These are phyloP conservation scores for Trametopsis cervina DNA, from an alignment of 768 basidiomycete genomes.

Conservation along the genomic window DNA sequence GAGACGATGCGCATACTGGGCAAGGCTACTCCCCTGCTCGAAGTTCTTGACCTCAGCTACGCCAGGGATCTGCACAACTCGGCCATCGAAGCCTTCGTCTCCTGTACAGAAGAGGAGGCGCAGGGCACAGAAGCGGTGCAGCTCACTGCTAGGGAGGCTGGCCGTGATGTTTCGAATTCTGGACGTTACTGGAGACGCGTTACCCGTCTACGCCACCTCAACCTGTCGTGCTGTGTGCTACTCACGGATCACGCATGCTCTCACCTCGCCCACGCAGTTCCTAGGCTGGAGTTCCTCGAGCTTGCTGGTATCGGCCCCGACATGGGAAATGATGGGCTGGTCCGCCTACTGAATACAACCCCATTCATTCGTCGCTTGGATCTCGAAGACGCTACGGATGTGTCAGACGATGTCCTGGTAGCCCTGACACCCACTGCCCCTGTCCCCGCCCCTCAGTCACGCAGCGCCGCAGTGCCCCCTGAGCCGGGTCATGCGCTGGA, in stretches of 20 bases:
- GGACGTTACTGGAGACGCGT: slow-evolving; percentile 49
- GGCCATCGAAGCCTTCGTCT: slow-evolving; percentile 65
- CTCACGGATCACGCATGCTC: slow-evolving; percentile 73
- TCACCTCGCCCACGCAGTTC: slow-evolving; percentile 63
- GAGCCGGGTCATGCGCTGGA: slow-evolving; percentile 65
- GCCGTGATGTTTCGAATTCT: slow-evolving; percentile 47
- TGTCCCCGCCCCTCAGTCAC: slow-evolving; percentile 9
- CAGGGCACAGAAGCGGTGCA: slow-evolving; percentile 36
- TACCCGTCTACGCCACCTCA: slow-evolving; percentile 67
- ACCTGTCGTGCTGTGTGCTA: slow-evolving; percentile 60
- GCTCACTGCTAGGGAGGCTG: slow-evolving; percentile 57
- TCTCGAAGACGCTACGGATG: slow-evolving; percentile 73
- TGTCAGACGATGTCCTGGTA: slow-evolving; percentile 67
- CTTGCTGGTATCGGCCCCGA: slow-evolving; percentile 67
- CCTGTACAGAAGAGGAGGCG: slow-evolving; percentile 37
- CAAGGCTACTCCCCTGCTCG: slow-evolving; percentile 60
- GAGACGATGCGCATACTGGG: slow-evolving; percentile 60
- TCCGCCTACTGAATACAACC: slow-evolving; percentile 61
- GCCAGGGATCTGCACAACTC: slow-evolving; percentile 69
- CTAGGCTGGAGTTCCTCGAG: slow-evolving; percentile 71
- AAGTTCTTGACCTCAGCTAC: slow-evolving; percentile 78
- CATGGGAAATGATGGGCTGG: slow-evolving; percentile 66
- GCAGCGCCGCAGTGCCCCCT: slow-evolving; percentile 20
- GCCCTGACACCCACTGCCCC: slow-evolving; percentile 46
- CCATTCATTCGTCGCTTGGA: slow-evolving; percentile 72